Base-by-base conservation (phyloP, 257 asterid species). In the Fraxinus excelsior region DNA sequence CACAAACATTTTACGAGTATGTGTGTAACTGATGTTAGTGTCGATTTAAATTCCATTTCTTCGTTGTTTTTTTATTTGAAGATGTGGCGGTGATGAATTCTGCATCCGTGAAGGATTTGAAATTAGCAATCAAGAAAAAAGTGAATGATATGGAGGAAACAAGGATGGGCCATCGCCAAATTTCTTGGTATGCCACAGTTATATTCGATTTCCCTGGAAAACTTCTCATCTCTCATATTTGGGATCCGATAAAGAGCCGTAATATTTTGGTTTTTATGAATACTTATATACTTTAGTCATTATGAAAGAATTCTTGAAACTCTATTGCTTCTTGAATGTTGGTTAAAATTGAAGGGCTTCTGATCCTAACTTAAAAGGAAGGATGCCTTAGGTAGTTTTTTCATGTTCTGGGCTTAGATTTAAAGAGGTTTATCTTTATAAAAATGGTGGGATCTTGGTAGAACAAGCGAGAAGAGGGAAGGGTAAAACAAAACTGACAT, bases 131-230 rank as follows among this genome's bases (percentile, higher is more conserved):
- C 80, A 87, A 89, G 86, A 89, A 82, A 38, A 90, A 87, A 68
- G 87, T 91, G 80, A 88, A 86, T 42, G 93, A 88, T 7, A 80
- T 81, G 83, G 98, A 92, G 91, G 92, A 94, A 56, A 87, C 97
- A 32, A 80, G 74, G 49, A 92, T 94, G 98, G 98, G 98, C 7
- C 96, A 94, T 84, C 97, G 97, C 46, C 97, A 94, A 66, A 90
- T 94, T 81, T 94, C 97, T 76, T 94, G 98, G 97, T 92, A 80
- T 26, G 87, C 46, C 67, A 16, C 53, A 51, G 11, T 23, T 13
- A n/a, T 28, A 38, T 42, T 42, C 49, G 14, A 11, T 12, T 49
- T 38, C 58, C 13, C 25, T 10, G 11, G 2, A 53, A 6, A 19
- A 53, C 1, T 11, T 53, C 7, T 53, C 10, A 3, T 31, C 8